Conservation (phyloP, 768 basidiomycete species). For the Sporobolomyces phaffii region DNA sequence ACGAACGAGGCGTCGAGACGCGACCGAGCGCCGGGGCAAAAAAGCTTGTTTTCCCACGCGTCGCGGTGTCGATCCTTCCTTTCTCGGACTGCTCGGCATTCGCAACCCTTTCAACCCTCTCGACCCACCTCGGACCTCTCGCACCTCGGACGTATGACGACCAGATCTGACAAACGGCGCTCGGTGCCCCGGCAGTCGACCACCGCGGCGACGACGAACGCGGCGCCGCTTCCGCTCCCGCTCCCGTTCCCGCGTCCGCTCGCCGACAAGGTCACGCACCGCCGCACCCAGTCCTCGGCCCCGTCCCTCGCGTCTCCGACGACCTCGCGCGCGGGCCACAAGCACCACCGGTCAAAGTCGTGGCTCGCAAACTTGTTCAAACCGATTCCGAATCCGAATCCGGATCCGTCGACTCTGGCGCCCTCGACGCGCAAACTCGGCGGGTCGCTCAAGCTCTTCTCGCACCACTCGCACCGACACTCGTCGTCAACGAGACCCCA, state of each 20-base stretch:
- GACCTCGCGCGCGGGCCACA: too few relatives aligned
- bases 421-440: neutral
- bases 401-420: neutral
- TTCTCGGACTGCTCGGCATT: too few relatives aligned
- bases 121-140: neutral
- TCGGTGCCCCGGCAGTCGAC: neutral
- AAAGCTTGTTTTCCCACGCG: neutral
- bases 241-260: constrained; percentile 8
- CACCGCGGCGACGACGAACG: neutral
- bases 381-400: neutral
- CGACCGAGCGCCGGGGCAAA: neutral
- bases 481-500: neutral
- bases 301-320: neutral
- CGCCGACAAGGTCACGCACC: neutral
- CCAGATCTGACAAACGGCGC: neutral
- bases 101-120: neutral
- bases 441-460: neutral
- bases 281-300: constrained; percentile 1
- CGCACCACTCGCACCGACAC: too few relatives aligned
- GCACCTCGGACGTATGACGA: too few relatives aligned
- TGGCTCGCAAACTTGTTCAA: constrained; percentile 7
- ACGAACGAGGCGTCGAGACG: neutral
- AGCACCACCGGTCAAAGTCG: neutral
- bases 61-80: too few relatives aligned
- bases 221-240: neutral